Base-by-base conservation (phyloP, 2,329 filamentous ascomycete species). In the Cyphellophora europaea region DNA sequence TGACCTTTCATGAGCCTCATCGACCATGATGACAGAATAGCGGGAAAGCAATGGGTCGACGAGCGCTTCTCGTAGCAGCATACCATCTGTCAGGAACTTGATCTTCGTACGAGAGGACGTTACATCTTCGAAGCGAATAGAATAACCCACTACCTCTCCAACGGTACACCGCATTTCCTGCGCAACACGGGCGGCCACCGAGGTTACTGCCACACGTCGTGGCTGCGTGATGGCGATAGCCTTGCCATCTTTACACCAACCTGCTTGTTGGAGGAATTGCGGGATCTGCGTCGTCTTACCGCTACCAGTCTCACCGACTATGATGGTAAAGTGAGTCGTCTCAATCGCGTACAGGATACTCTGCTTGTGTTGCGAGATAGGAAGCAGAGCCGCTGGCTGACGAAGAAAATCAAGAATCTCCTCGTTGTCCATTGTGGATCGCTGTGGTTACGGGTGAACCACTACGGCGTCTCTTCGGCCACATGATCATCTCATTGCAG, bases 251-350 rank as follows among this genome's bases (percentile, higher is more conserved):
- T 71, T 69, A 54, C 85, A 89, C 88, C 89, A 96, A 59, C 89
- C 89, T 51, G 82, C 84, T 49, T 83, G 71, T 38, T 93, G 79
- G 10, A 96, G 71, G 50, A 82, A 96, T 49, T 95, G 89, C 1
- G 91, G 91, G 28, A 96, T 80, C 55, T 96, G 91, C 0, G 91
- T 96, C 2, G 88, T 94, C 61, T 96, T 96, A 27, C 89, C 88
- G 15, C 84, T 93, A 3, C 91, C 91, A 2, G 91, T 96, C 54
- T 95, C 87, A 6, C 89, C 91, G 36, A 96, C 78, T 10, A 96
- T 77, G 33, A 96, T 85, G 0, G 84, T 89, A 38, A 96, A 80
- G 0, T 83, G 80, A 44, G 77, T 76, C 5, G 76, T 87, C 56
- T 96, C 89, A 39, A 95, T 74, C 11, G 88, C 71, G 59, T 94